A percentile compares a stretch with the other conserved stretches of the same genome.
These are phyloP conservation scores for Suillus sp. DNA, from an alignment of 768 basidiomycete species.

Conservation along the genomic window DNA sequence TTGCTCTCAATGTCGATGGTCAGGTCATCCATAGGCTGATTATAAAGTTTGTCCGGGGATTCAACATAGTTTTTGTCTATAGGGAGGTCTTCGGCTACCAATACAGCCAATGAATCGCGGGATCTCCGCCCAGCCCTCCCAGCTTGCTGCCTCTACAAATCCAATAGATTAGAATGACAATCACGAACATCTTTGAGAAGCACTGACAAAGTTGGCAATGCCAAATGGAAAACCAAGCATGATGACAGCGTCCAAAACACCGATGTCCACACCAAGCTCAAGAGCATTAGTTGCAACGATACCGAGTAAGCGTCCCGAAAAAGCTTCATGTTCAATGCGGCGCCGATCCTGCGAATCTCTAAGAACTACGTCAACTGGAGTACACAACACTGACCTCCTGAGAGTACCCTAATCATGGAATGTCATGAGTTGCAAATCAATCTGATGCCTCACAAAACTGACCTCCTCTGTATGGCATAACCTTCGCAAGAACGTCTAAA, in stretches of 20 bases:
- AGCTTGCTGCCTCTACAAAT: constrained; percentile 77
- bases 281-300: constrained; percentile 90
- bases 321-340: constrained; percentile 83
- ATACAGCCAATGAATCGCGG: constrained; percentile 75
- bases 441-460: constrained; percentile 18
- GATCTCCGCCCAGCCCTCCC: constrained; percentile 84
- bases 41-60: constrained; percentile 71
- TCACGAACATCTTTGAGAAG: not conserved
- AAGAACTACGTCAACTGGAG: not conserved
- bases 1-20: constrained; percentile 73
- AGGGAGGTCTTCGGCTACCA: constrained; percentile 68
- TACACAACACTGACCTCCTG: constrained; percentile 47
- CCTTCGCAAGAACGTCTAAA: constrained; percentile 70
- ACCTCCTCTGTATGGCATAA: constrained; percentile 88
- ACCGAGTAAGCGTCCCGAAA: constrained; percentile 79
- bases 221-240: constrained; percentile 85
- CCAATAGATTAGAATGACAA: not conserved
- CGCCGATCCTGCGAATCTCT: constrained; percentile 63
- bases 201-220: constrained; percentile 76
- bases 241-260: constrained; percentile 84
- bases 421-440: not conserved
- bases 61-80: constrained; percentile 75
- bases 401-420: constrained; percentile 59
- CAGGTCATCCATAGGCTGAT: constrained; percentile 60
- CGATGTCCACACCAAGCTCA: constrained; percentile 91